Evolutionary conservation across 805 yeast genomes (phyloP), one percentile per base, ranked within the genome.

Genomic region (Pichia insulana): DNA sequence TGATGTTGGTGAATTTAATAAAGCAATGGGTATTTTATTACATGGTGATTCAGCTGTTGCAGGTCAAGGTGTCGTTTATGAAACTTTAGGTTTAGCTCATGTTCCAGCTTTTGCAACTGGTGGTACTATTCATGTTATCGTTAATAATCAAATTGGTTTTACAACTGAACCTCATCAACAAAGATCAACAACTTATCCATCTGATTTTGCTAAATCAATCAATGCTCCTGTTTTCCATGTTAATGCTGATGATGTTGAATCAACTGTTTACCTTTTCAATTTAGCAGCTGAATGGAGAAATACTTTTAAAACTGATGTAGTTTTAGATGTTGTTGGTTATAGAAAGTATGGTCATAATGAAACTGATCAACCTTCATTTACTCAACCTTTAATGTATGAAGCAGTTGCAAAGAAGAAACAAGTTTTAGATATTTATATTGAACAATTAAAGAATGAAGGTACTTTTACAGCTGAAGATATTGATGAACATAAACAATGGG

Each of bases 1-100:
- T 56, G 97, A 92, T 61, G 78, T 83, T 51, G 88, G 88, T 50
- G 76, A 73, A 36, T 84, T 71, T 71, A 71, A 79, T 56, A 90
- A 88, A 69, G 96, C 97, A 37, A 72, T 92, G 74, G 83, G 92
- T 51, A 84, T 92, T 47, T 73, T 92, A 65, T 73, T 92, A 65
- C 99, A 92, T 65, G 99, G 99, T 75, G 99, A 92, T 67, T 96
- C 99, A 45, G 98, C 98, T 31, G 89, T 92, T 62, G 89, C 97
- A 36, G 98, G 84, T 51, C 98, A 92, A 71, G 99, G 99, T 80
- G 94, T 92, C 44, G 97, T 92, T 45, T 92, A 92, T 69, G 99
- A 92, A 72, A 90, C 98, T 42, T 80, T 90, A 84, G 97, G 97
- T 45, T 83, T 92, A 69, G 76, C 85, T 56, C 77, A 79, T 56